Evolutionary conservation across 768 basidiomycete genomes (phyloP).

Genomic region (Clitopilus hobsonii): DNA sequence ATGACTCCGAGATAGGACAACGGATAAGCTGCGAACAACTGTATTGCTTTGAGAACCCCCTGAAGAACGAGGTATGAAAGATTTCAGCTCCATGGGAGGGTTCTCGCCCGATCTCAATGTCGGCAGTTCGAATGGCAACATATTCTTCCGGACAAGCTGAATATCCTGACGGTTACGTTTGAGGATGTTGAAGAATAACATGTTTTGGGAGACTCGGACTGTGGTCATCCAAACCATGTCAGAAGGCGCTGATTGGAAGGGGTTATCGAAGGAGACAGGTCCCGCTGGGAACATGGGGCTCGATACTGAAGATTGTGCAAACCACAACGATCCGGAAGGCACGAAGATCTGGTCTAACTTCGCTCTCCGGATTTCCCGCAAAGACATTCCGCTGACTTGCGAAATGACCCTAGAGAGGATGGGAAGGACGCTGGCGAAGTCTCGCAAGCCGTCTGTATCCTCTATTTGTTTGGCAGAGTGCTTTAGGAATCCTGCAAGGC

Average conservation of each 20-base stretch:
- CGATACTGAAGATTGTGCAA: conserved; percentile 45
- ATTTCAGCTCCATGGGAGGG: conserved; percentile 32
- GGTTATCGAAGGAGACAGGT: conserved; percentile 27
- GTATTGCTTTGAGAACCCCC: conserved; percentile 9
- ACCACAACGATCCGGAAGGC: conserved; percentile 72
- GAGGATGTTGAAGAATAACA: conserved; percentile 60
- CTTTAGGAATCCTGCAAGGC: conserved; percentile 66
- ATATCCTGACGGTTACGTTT: conserved; percentile 66
- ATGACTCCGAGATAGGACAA: conserved; percentile 64
- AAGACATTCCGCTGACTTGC: conserved; percentile 69
- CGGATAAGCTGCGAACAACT: conserved; percentile 41
- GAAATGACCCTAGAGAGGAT: conserved; percentile 52
- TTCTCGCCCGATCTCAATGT: conserved; percentile 24
- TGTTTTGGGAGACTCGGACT: conserved; percentile 68
- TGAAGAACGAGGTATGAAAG: conserved; percentile 40
- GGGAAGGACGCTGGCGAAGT: conserved; percentile 52
- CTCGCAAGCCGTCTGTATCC: conserved; percentile 35
- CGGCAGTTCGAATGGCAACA: conserved; percentile 58
- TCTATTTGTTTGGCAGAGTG: conserved; percentile 39
- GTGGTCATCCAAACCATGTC: conserved; percentile 51
- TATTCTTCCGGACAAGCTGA: conserved; percentile 59
- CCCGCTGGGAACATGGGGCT: conserved; percentile 60
- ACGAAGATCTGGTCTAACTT: conserved; percentile 67
- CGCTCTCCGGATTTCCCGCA: conserved; percentile 66
- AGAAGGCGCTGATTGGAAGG: conserved; percentile 32